Evolutionary conservation across 2,329 filamentous ascomycete species (phyloP).

Genomic region (Paraconiothyrium brasiliense): DNA sequence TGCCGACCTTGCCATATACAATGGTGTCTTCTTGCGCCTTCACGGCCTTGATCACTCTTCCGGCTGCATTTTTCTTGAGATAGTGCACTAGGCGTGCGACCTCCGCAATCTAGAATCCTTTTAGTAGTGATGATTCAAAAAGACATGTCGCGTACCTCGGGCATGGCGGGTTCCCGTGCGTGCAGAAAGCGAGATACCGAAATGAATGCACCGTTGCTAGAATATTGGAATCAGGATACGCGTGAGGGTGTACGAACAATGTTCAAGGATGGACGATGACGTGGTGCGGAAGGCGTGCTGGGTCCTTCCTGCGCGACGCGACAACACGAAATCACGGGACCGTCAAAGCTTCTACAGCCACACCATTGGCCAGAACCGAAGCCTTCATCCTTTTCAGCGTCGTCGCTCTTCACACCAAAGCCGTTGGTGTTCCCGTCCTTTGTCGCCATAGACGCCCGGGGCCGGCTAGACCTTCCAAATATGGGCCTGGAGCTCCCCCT

Average conservation of each 20-base stretch:
- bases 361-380: slow-evolving; percentile 29
- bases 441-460: slow-evolving; percentile 10
- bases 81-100: slow-evolving; percentile 88
- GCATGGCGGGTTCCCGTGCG: slow-evolving; percentile 34
- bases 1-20: slow-evolving; percentile 91
- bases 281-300: slow-evolving; percentile 21
- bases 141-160: slow-evolving; percentile 42
- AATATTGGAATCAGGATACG: neutral
- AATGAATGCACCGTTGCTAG: slow-evolving; percentile 11
- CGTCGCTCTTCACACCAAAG: neutral
- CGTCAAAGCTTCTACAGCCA: slow-evolving; percentile 20
- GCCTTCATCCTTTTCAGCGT: slow-evolving; percentile 9
- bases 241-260: slow-evolving; percentile 15
- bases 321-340: slow-evolving; percentile 44
- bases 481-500: slow-evolving; percentile 25
- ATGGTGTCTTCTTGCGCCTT: slow-evolving; percentile 80
- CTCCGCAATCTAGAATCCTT: slow-evolving; percentile 56
- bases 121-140: slow-evolving; percentile 14
- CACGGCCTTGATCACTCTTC: slow-evolving; percentile 77
- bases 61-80: slow-evolving; percentile 82
- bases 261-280: neutral
- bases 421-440: neutral
- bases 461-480: slow-evolving; percentile 31
- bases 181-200: slow-evolving; percentile 5
- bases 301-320: slow-evolving; percentile 18